Evolutionary conservation across 768 basidiomycete genomes (phyloP).

Genomic region (Pleurotus pulmonarius): DNA sequence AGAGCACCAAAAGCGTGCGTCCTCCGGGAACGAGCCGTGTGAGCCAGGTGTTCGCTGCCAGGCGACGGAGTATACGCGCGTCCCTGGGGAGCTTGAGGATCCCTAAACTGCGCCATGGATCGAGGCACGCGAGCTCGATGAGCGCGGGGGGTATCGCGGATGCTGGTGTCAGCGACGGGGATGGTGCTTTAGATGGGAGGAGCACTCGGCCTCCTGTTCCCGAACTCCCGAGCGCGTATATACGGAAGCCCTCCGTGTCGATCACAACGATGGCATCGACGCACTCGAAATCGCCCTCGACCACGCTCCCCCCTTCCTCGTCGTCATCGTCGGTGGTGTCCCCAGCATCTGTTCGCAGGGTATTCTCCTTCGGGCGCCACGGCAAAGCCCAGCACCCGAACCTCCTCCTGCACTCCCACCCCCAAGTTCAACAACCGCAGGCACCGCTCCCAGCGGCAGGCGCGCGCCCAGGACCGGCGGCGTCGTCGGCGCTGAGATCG

Average conservation of each 20-base stretch:
- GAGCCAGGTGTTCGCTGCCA: conserved; percentile 58
- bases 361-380: no score
- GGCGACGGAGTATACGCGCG: conserved; percentile 56
- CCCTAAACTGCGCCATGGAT: conserved; percentile 27
- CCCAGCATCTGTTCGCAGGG: no score
- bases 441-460: background rate
- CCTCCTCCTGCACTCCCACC: background rate
- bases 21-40: conserved; percentile 23
- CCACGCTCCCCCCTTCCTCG: no score
- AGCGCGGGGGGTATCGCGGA: no score
- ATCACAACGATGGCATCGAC: no score
- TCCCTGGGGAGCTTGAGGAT: conserved; percentile 69
- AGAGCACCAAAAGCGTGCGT: conserved; percentile 22
- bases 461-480: background rate
- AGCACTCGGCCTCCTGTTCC: conserved; percentile 6
- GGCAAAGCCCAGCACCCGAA: no score
- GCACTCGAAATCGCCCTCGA: no score
- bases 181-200: conserved; percentile 17
- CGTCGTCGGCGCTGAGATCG: background rate
- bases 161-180: no score
- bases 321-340: no score
- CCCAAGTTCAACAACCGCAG: background rate
- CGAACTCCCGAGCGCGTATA: background rate
- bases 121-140: no score
- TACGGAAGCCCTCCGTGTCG: no score